Conservation (phyloP, 164 flowering plant species). For the Kingdonia uniflora region DNA sequence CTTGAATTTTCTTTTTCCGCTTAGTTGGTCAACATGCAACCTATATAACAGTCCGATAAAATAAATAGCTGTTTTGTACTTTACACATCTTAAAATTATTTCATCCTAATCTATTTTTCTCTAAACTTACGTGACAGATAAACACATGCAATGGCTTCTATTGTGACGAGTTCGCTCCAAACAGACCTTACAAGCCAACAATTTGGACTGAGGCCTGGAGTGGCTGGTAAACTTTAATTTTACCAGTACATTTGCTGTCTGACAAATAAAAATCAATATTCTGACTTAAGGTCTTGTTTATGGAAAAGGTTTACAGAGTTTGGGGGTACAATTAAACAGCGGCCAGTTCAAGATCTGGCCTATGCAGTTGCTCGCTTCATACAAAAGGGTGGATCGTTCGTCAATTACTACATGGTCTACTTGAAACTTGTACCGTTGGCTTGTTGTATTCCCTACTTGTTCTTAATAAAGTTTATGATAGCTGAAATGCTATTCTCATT, state of each 20-base stretch:
- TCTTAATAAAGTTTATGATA: neutral
- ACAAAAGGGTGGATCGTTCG: constrained; percentile 75
- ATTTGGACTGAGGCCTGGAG: constrained; percentile 99
- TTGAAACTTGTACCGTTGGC: constrained; percentile 10
- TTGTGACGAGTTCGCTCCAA: constrained; percentile 90
- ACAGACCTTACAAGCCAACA: constrained; percentile 84
- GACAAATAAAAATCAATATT: no score
- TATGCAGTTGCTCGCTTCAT: constrained; percentile 90
- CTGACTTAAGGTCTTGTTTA: no score
- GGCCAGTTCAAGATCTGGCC: constrained; percentile 91
- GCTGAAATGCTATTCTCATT: constrained; percentile 1
- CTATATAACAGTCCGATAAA: no score
- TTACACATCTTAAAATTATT: neutral
- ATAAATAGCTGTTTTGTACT: neutral
- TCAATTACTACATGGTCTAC: constrained; percentile 91
- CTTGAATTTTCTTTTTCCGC: no score
- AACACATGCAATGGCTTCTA: constrained; percentile 96
- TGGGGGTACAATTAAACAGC: constrained; percentile 57
- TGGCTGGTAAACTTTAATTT: constrained; percentile 61
- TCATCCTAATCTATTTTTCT: neutral
- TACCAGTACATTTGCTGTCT: no score
- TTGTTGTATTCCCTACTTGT: neutral
- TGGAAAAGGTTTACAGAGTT: constrained; percentile 73
- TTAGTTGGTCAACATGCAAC: no score
- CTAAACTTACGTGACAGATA: constrained; percentile 37